phyloP scores from a whole-genome alignment of 176 grass and related monocot species.

The Ensete ventricosum region DNA sequence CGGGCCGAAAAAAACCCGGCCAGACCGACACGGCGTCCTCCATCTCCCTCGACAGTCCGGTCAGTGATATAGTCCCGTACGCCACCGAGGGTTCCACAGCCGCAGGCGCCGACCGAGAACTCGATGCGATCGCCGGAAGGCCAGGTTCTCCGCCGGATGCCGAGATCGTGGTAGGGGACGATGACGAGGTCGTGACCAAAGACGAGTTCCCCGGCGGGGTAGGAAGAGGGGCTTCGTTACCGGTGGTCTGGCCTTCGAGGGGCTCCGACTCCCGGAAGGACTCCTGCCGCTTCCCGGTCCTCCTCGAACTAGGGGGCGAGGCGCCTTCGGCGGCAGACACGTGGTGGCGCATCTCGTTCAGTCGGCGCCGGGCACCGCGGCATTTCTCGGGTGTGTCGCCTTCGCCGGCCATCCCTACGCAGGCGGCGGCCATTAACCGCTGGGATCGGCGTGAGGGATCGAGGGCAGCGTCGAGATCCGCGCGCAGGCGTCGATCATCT shows the following conservation, averaged over 20 bases:
- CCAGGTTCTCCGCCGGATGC: background rate
- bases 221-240: background rate
- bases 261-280: background rate
- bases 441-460: conserved; percentile 15
- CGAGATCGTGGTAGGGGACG: background rate
- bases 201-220: background rate
- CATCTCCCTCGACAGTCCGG: conserved; percentile 58
- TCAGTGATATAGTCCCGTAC: conserved; percentile 52
- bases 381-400: conserved; percentile 27
- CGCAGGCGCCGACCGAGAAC: background rate
- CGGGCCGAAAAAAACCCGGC: conserved; percentile 30
- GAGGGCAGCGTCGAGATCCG: background rate
- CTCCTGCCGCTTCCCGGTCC: background rate
- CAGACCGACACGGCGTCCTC: conserved; percentile 60
- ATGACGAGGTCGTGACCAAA: background rate
- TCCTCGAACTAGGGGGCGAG: background rate
- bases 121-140: background rate
- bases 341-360: background rate
- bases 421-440: conserved; percentile 11
- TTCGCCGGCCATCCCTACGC: background rate
- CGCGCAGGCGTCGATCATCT: conserved; percentile 4
- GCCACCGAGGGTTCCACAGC: conserved; percentile 7
- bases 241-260: background rate
- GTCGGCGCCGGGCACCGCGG: conserved; percentile 19
- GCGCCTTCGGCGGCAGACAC: background rate